A percentile compares a stretch with the other conserved stretches of the same genome.
phyloP scores from a whole-genome alignment of 345 rosid species.

The Orychophragmus violaceus region DNA sequence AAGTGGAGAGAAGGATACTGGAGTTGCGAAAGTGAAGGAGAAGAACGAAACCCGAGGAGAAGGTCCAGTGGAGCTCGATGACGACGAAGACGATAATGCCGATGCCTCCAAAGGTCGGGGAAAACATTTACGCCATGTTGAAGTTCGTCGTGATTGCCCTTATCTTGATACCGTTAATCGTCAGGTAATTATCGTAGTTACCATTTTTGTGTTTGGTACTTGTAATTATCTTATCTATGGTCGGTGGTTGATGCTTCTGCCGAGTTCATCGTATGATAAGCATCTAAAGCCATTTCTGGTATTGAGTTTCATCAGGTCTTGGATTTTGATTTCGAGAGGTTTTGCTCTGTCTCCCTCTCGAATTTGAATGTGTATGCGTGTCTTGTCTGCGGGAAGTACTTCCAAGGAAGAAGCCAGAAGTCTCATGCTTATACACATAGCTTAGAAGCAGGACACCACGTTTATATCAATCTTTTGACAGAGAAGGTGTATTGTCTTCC shows the following conservation, averaged over 20 bases:
- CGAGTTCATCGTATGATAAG: too few species aligned
- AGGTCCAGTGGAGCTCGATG: constrained; percentile 31
- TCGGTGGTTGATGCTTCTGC: too few species aligned
- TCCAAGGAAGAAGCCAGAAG: constrained; percentile 91
- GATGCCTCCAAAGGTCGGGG: constrained; percentile 25
- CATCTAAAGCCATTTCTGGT: neutral
- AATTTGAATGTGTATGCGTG: constrained; percentile 93
- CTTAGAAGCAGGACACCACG: constrained; percentile 95
- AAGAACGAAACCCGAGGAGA: constrained; percentile 24
- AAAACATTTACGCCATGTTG: constrained; percentile 48
- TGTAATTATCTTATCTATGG: too few species aligned
- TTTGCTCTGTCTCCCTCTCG: constrained; percentile 84
- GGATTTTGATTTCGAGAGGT: constrained; percentile 98
- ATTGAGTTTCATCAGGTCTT: constrained; percentile 46
- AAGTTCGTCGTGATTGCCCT: constrained; percentile 89
- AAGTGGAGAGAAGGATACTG: constrained; percentile 1
- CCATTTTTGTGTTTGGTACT: neutral
- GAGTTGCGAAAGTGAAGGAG: neutral
- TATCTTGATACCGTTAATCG: constrained; percentile 99
- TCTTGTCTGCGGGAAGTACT: constrained; percentile 93
- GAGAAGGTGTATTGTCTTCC: constrained; percentile 97
- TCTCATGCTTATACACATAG: constrained; percentile 98
- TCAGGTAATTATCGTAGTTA: constrained; percentile 45
- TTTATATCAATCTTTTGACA: constrained; percentile 79
- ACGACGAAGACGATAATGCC: constrained; percentile 34